phyloP scores from a whole-genome alignment of 257 asterid genomes.

The Thymus quinquecostatus region DNA sequence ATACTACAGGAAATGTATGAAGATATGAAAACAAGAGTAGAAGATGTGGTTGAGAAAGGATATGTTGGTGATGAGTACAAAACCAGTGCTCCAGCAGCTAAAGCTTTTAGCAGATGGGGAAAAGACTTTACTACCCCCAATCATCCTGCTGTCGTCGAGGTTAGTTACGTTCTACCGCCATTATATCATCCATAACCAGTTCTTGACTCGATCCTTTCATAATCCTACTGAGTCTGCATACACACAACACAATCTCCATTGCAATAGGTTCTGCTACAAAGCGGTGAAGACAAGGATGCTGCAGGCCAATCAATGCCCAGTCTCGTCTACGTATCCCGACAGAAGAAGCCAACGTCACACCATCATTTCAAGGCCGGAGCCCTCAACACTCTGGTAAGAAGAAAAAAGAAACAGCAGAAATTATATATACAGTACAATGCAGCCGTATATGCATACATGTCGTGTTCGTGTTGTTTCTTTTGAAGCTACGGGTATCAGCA shows the following conservation, averaged over 20 bases:
- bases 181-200: neutral
- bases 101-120: slow-evolving; percentile 43
- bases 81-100: slow-evolving; percentile 28
- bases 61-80: slow-evolving; percentile 44
- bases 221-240: neutral
- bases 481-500: slow-evolving; percentile 77
- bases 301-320: slow-evolving; percentile 60
- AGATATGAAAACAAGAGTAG: slow-evolving; percentile 59
- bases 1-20: slow-evolving; percentile 57
- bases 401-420: neutral
- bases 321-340: slow-evolving; percentile 67
- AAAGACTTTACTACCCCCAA: slow-evolving; percentile 47
- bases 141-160: slow-evolving; percentile 71
- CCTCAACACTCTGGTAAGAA: slow-evolving; percentile 67
- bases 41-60: slow-evolving; percentile 48
- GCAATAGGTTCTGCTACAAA: slow-evolving; percentile 51
- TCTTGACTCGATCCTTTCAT: neutral
- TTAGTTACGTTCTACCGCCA: neutral
- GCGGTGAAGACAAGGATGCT: slow-evolving; percentile 43
- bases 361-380: slow-evolving; percentile 91
- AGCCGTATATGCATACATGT: neutral
- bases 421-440: neutral
- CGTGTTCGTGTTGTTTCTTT: neutral
- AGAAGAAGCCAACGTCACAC: slow-evolving; percentile 49
- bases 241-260: too few species aligned